Evolutionary conservation across 2,329 filamentous ascomycete species (phyloP), one percentile per base, ranked within the genome.

Genomic region (Claviceps purpurea): DNA sequence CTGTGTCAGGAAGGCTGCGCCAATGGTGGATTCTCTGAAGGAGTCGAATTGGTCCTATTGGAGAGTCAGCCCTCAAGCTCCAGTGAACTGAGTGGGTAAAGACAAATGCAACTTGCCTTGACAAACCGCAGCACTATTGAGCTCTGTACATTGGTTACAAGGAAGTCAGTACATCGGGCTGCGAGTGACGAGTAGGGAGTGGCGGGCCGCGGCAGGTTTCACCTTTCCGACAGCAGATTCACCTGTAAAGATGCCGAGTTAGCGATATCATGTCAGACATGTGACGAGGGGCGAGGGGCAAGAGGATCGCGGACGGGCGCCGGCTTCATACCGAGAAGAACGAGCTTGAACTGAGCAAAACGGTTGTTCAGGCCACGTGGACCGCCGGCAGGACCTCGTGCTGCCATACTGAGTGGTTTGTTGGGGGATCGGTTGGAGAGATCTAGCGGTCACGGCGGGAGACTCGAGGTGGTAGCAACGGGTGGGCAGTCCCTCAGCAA

Each of bases 221-320:
- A 94, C 89, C 87, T 98, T 98, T 84, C 93, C 93, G 54, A 98
- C 93, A 54, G 93, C 93, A 61, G 93, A 98, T 77, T 98, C 93
- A 69, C 93, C 91, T 97, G 67, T 49, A 60, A 51, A 54, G 52
- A 53, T 48, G 38, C 42, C 44, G 48, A 43, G 52, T 58, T 49
- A 59, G 56, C 52, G 20, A 40, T 20, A 24, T n/a, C 39, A 16
- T 48, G 10, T 39, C 38, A n/a, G 10, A 47, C 30, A 13, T 46
- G 49, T 20, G 26, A 18, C 3, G 22, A 34, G 30, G 30, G 30
- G 22, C 3, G 38, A 37, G n/a, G 38, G 8, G 42, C 26, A 13
- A 16, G 8, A 34, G 13, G 39, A 30, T 30, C 34, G 49, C 20
- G 49, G 18, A 22, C 8, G 14, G 16, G 24, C 11, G 47, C 38